These are phyloP conservation scores for Tripterygium wilfordii DNA, from an alignment of 177 flowering plant genomes.

Conservation along the genomic window DNA sequence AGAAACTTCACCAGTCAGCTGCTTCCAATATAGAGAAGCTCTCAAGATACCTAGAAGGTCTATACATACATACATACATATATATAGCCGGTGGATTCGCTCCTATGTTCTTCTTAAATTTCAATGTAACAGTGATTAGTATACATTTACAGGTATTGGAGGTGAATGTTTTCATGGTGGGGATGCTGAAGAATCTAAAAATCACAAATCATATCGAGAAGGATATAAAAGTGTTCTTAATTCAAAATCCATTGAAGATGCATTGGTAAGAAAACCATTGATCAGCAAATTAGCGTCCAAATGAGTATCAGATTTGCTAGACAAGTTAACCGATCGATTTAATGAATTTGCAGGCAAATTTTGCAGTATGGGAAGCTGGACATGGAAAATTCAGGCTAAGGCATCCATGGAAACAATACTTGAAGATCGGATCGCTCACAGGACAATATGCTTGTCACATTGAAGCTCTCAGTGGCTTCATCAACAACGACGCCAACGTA, in stretches of 20 bases:
- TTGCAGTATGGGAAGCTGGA: constrained; percentile 1
- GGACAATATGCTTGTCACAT: constrained; percentile 66
- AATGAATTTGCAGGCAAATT: neutral
- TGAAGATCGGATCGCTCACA: constrained; percentile 49
- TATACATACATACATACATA: neutral
- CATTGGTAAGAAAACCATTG: neutral
- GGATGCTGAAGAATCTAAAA: constrained; percentile 4
- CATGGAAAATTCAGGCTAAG: neutral
- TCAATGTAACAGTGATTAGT: neutral
- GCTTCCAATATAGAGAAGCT: constrained; percentile 63
- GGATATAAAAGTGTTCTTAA: neutral
- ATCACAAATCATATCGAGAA: neutral
- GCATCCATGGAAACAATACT: constrained; percentile 59
- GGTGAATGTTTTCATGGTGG: neutral
- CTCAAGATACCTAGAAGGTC: constrained; percentile 69
- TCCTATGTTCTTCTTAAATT: neutral
- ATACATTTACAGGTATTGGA: neutral
- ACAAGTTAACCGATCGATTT: no score
- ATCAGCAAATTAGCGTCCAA: no score
- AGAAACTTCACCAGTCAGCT: constrained; percentile 61
- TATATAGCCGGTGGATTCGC: no score
- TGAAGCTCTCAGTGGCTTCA: constrained; percentile 49
- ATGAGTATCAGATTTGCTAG: no score
- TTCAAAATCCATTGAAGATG: neutral
- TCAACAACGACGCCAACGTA: constrained; percentile 36